A percentile compares a stretch with the other conserved stretches of the same genome.
Conservation (phyloP, 2,329 filamentous ascomycete genomes). For the Monilinia vaccinii-corymbosi region DNA sequence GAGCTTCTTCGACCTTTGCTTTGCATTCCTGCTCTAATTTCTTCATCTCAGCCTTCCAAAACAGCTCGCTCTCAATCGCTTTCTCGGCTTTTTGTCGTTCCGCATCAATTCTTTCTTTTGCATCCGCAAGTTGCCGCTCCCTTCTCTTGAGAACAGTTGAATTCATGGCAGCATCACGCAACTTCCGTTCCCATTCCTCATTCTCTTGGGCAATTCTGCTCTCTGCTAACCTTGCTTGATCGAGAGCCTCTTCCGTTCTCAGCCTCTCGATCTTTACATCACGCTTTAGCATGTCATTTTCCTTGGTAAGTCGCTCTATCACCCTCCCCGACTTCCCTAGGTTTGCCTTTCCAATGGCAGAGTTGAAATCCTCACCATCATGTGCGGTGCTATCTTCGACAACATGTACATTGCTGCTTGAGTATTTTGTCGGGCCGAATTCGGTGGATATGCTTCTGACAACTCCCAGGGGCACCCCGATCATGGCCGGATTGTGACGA, state of each 20-base stretch:
- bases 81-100: slow-evolving; percentile 54
- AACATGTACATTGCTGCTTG: slow-evolving; percentile 15
- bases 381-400: slow-evolving; percentile 14
- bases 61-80: slow-evolving; percentile 51
- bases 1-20: slow-evolving; percentile 56
- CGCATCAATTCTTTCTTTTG: slow-evolving; percentile 53
- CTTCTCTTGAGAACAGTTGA: slow-evolving; percentile 62
- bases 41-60: slow-evolving; percentile 56
- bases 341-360: slow-evolving; percentile 59
- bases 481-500: slow-evolving; percentile 18
- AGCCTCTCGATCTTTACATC: slow-evolving; percentile 60
- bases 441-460: slow-evolving; percentile 27
- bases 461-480: slow-evolving; percentile 13
- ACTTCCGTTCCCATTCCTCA: slow-evolving; percentile 58
- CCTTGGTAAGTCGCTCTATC: slow-evolving; percentile 72
- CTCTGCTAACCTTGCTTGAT: slow-evolving; percentile 56
- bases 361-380: slow-evolving; percentile 42
- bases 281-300: slow-evolving; percentile 69
- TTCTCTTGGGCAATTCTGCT: slow-evolving; percentile 62
- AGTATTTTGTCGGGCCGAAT: slow-evolving; percentile 23
- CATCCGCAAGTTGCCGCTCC: slow-evolving; percentile 63
- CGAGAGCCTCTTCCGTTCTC: slow-evolving; percentile 60
- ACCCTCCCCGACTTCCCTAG: slow-evolving; percentile 68
- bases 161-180: slow-evolving; percentile 63
- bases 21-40: slow-evolving; percentile 50